phyloP scores from a whole-genome alignment of 306 rosid genomes.

The Rosa multiflora region DNA sequence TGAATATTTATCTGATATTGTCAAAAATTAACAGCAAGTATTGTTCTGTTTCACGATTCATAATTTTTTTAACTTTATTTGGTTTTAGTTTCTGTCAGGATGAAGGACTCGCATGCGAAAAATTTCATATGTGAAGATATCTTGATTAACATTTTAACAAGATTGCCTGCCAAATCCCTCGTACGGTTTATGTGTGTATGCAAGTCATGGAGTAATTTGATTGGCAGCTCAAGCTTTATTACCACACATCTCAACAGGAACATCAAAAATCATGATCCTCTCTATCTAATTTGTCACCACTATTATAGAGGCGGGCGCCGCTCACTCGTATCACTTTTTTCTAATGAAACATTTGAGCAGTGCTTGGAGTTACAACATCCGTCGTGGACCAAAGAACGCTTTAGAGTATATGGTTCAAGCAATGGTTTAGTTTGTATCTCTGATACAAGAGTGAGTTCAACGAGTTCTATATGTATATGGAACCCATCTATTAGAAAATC shows the following conservation, averaged over 20 bases:
- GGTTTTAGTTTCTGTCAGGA: too few species aligned
- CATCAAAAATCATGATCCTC: background rate
- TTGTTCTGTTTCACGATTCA: too few species aligned
- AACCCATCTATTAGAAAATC: background rate
- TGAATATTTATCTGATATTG: too few species aligned
- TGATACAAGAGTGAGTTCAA: background rate
- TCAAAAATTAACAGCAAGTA: too few species aligned
- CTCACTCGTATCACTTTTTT: background rate
- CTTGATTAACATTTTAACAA: background rate
- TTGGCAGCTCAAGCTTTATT: background rate
- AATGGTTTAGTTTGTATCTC: background rate
- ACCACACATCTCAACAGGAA: background rate
- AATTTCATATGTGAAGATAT: background rate
- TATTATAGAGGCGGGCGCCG: background rate
- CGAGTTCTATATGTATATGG: background rate
- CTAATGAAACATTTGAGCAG: background rate
- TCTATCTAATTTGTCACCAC: background rate
- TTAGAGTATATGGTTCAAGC: background rate
- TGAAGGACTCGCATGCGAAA: too few species aligned
- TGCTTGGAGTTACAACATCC: background rate
- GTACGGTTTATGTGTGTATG: background rate
- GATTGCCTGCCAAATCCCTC: background rate
- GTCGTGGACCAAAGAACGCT: too few species aligned
- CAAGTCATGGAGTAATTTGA: background rate
- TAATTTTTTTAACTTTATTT: too few species aligned